Evolutionary conservation across 2,329 filamentous ascomycete species (phyloP).

Genomic region (Helicocarpus griseus): DNA sequence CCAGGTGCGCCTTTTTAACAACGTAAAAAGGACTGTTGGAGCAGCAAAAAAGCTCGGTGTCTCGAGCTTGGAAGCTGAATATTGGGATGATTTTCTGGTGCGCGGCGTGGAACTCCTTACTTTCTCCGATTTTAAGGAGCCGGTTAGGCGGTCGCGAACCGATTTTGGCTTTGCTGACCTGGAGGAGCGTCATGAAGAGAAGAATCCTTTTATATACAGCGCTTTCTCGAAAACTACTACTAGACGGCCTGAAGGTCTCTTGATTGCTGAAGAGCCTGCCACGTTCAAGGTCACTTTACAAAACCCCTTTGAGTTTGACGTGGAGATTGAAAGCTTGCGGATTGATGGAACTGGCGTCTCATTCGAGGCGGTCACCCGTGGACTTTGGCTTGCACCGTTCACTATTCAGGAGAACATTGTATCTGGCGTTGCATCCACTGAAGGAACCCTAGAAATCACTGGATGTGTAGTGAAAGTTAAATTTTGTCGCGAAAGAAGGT

Average conservation of each 20-base stretch:
- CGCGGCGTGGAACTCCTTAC: slow-evolving; percentile 64
- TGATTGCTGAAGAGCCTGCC: slow-evolving; percentile 70
- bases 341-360: slow-evolving; percentile 64
- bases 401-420: slow-evolving; percentile 70
- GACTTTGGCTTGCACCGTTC: slow-evolving; percentile 66
- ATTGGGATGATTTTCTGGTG: slow-evolving; percentile 95
- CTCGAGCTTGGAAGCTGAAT: slow-evolving; percentile 63
- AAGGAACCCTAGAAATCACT: slow-evolving; percentile 62
- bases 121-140: slow-evolving; percentile 48
- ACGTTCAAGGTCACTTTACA: slow-evolving; percentile 77
- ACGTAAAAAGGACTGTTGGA: slow-evolving; percentile 72
- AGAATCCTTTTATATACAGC: slow-evolving; percentile 90
- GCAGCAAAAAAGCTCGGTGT: slow-evolving; percentile 69
- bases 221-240: slow-evolving; percentile 66
- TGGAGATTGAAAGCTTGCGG: slow-evolving; percentile 74
- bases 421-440: slow-evolving; percentile 53
- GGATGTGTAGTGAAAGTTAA: slow-evolving; percentile 72
- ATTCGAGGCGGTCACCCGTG: slow-evolving; percentile 57
- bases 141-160: slow-evolving; percentile 53
- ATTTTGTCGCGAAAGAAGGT: slow-evolving; percentile 71
- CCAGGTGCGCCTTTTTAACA: slow-evolving; percentile 72
- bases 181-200: slow-evolving; percentile 29
- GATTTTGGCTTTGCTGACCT: slow-evolving; percentile 39
- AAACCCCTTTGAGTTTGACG: slow-evolving; percentile 87
- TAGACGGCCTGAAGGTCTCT: slow-evolving; percentile 50